These are phyloP conservation scores for Myriosclerotinia duriaeana DNA, from an alignment of 2,329 filamentous ascomycete species.

Conservation along the genomic window DNA sequence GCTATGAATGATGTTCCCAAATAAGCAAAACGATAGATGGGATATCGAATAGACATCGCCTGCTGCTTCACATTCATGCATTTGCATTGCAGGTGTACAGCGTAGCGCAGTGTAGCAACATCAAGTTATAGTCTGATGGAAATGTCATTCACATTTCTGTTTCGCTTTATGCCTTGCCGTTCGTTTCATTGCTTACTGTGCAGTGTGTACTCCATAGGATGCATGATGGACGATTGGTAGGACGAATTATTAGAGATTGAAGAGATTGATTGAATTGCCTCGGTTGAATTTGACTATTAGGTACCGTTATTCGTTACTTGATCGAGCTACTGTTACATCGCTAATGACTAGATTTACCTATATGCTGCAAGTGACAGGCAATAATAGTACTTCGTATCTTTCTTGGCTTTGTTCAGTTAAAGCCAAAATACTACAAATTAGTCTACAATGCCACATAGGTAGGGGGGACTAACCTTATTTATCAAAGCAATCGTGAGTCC, in stretches of 20 bases:
- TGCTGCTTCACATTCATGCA: constrained; percentile 12
- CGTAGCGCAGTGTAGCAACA: constrained; percentile 3
- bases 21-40: neutral
- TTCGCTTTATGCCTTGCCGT: neutral
- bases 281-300: neutral
- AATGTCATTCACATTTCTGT: constrained; percentile 13
- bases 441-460: neutral
- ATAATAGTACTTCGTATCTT: neutral
- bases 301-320: neutral
- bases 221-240: neutral
- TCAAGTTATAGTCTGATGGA: constrained; percentile 6
- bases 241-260: neutral
- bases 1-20: neutral
- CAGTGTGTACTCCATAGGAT: too few relatives aligned
- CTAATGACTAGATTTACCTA: neutral
- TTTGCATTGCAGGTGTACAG: constrained; percentile 3
- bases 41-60: constrained; percentile 17
- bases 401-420: neutral
- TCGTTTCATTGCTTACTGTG: neutral
- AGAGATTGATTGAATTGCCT: neutral
- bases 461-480: neutral
- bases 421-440: constrained; percentile 5
- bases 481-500: neutral
- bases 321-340: neutral
- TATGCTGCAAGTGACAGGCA: neutral